Evolutionary conservation across 306 rosid genomes (phyloP).

Genomic region (Mimosa pudica): DNA sequence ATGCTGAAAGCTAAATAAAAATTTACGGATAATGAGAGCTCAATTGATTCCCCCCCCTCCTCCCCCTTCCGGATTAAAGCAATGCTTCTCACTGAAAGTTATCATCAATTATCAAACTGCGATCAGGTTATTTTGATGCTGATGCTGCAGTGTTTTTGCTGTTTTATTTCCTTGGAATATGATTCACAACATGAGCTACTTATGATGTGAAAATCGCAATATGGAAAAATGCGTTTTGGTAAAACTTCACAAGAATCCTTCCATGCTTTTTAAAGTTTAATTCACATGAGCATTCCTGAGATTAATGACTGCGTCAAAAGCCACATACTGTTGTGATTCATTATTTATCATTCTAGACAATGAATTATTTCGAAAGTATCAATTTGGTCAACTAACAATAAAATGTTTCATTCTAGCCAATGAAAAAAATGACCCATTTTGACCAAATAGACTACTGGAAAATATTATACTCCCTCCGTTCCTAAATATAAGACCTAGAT

Average conservation of each 20-base stretch:
- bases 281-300: not conserved
- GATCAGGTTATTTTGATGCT: not conserved
- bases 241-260: not conserved
- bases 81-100: not conserved
- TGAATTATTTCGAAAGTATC: no score
- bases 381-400: no score
- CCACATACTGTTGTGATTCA: not conserved
- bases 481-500: no score
- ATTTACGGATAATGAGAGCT: not conserved
- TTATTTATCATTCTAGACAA: no score
- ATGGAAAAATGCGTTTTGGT: not conserved
- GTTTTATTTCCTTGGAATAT: not conserved
- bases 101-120: not conserved
- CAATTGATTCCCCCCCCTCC: not conserved
- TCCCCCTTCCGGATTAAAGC: not conserved
- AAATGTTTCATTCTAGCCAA: no score
- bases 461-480: no score
- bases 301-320: not conserved
- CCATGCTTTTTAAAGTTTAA: no score
- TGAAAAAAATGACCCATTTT: no score
- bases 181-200: not conserved
- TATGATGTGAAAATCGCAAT: not conserved
- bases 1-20: not conserved
- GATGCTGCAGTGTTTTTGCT: not conserved
- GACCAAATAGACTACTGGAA: no score